A percentile compares a stretch with the other conserved stretches of the same genome.
Evolutionary conservation across 805 yeast species (phyloP).

Genomic region (Candida nitratophila): DNA sequence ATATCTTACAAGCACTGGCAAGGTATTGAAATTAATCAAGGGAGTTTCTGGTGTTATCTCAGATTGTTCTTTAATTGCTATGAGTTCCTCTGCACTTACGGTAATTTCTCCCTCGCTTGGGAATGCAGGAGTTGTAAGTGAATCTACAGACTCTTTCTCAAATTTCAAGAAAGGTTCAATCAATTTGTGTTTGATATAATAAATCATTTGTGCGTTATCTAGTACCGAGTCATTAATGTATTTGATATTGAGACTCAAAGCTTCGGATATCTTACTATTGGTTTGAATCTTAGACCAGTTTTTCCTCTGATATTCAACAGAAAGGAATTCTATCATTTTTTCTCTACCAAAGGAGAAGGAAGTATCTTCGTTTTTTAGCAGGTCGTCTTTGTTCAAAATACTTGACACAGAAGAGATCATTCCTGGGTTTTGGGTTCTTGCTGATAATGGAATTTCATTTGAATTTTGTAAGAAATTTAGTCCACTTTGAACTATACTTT

Average conservation of each 20-base stretch:
- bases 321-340: neutral
- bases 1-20: constrained; percentile 20
- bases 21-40: constrained; percentile 13
- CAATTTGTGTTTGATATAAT: constrained; percentile 12
- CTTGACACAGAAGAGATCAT: neutral
- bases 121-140: neutral
- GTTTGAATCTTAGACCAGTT: constrained; percentile 1
- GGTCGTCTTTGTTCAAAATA: neutral
- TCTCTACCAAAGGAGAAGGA: too few relatives aligned
- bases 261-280: constrained; percentile 7
- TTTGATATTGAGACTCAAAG: constrained; percentile 13
- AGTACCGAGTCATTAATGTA: constrained; percentile 15
- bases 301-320: neutral
- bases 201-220: constrained; percentile 13
- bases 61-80: constrained; percentile 6
- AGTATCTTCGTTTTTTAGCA: neutral
- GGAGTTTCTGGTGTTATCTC: constrained; percentile 15
- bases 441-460: constrained; percentile 4
- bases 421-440: neutral
- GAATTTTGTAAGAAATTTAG: constrained; percentile 12
- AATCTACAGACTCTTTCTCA: neutral
- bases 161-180: constrained; percentile 11
- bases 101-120: neutral
- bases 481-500: too few relatives aligned
- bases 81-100: neutral